Base-by-base conservation (phyloP, 1,284 basidiomycete genomes). In the Ceratobasidium sp. region DNA sequence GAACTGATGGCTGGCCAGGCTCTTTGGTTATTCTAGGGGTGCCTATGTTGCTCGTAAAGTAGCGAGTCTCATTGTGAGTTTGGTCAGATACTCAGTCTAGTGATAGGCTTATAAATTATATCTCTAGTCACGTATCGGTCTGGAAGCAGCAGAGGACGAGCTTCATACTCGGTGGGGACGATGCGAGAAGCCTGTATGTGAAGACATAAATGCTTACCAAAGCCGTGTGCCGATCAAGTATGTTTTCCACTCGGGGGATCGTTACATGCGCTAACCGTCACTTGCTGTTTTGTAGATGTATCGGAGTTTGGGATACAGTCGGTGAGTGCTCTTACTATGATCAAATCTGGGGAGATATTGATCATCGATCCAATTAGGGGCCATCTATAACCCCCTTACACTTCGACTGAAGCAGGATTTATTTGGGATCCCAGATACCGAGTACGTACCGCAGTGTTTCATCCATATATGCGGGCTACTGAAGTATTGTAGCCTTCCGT, bases 31-130 rank as follows among this genome's bases (percentile, higher is more conserved):
- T 23, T 67, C 64, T 3, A 67, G 64, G 26, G 73, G 73, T 16
- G 73, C 73, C 26, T 74, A 74, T 65, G 73, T 60, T 5, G 73
- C 57, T 18, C 71, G 73, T 2, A 74, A 73, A 45, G 71, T 74
- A 6, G 73, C 73, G 10, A 65, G 55, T 45, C 52, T 74, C 8
- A 74, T 74, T 32, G 73, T 74, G 21, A 26, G 73, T 65, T 28
- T 34, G 36, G 23, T 34, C 12, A 23, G 12, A 21, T 67, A 3
- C 18, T 3, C 10, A 5, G n/a, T n/a, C n/a, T n/a, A n/a, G n/a
- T 21, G 2, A 9, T 23, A 6, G n/a, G 16, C 50, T 10, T 28
- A 28, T n/a, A 52, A 28, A 23, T 30, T 48, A 23, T 12, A 26
- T 45, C 34, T 18, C 1, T 30, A 74, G 72, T 53, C 43, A 21